Conservation (phyloP, 176 grass and related monocot genomes). For the Lolium perenne region DNA sequence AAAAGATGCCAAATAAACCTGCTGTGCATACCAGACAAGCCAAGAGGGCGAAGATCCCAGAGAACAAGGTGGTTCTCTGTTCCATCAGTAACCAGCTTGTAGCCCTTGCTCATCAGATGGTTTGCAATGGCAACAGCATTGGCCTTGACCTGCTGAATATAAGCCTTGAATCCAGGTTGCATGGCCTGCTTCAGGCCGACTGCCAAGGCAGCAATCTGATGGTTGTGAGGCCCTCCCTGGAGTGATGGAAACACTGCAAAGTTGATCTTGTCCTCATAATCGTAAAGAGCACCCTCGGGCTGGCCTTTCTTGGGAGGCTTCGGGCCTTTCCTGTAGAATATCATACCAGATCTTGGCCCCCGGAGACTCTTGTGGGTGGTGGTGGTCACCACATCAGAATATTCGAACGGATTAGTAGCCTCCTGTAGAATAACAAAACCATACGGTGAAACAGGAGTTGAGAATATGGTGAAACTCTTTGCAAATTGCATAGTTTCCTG, state of each 20-base stretch:
- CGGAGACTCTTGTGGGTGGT: slow-evolving; percentile 96
- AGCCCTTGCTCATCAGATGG: slow-evolving; percentile 96
- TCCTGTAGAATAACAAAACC: slow-evolving; percentile 46
- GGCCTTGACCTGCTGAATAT: slow-evolving; percentile 93
- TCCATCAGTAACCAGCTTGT: slow-evolving; percentile 97
- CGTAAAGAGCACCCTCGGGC: slow-evolving; percentile 88
- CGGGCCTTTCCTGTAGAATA: slow-evolving; percentile 97
- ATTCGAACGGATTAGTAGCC: slow-evolving; percentile 96
- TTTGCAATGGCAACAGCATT: slow-evolving; percentile 93
- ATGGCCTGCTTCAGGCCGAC: slow-evolving; percentile 87
- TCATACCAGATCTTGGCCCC: slow-evolving; percentile 96
- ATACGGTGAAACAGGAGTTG: not conserved
- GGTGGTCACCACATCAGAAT: slow-evolving; percentile 91
- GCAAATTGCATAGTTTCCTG: not conserved
- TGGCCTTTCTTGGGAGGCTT: slow-evolving; percentile 98
- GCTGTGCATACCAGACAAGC: slow-evolving; percentile 74
- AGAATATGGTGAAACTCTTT: not conserved
- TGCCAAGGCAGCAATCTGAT: slow-evolving; percentile 94
- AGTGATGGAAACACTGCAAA: slow-evolving; percentile 97
- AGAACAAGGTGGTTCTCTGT: slow-evolving; percentile 99
- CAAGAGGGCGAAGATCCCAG: slow-evolving; percentile 98
- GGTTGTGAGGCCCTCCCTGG: slow-evolving; percentile 99
- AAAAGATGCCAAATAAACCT: not conserved
- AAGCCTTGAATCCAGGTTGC: slow-evolving; percentile 88
- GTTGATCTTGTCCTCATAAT: slow-evolving; percentile 94